Conservation (phyloP, 768 basidiomycete species). For the Leccinum rimulosum region DNA sequence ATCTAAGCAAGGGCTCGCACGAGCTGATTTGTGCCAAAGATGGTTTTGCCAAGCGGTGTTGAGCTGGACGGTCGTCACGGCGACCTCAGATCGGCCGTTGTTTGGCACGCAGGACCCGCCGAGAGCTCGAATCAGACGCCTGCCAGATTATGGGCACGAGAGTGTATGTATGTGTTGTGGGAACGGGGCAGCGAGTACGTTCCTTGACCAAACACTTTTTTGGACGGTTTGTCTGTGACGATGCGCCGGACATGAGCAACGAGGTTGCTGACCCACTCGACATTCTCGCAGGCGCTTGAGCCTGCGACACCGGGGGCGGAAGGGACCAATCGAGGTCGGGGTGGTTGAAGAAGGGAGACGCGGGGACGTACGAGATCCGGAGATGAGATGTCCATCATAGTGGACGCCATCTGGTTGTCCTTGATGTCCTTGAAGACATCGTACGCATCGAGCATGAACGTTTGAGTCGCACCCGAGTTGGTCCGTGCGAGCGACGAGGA, state of each 20-base stretch:
- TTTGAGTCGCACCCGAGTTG: neutral
- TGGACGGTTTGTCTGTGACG: constrained; percentile 45
- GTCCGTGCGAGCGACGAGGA: constrained; percentile 29
- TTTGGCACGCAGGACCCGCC: too few species aligned
- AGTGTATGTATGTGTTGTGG: neutral
- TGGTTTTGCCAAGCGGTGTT: too few species aligned
- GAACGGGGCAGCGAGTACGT: neutral
- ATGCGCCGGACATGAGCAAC: constrained; percentile 56
- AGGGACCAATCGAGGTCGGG: neutral
- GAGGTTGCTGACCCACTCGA: constrained; percentile 75
- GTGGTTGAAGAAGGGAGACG: neutral
- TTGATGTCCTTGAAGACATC: constrained; percentile 53
- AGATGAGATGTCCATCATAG: constrained; percentile 74
- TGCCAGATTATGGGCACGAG: constrained; percentile 21
- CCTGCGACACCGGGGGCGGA: too few species aligned
- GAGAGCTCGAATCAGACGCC: constrained; percentile 88
- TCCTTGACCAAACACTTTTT: constrained; percentile 68
- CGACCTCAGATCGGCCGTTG: too few species aligned
- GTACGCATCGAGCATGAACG: constrained; percentile 57
- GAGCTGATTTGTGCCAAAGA: too few species aligned
- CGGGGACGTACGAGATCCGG: constrained; percentile 71
- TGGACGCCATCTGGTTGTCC: constrained; percentile 55
- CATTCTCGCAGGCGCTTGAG: constrained; percentile 63
- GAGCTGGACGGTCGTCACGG: too few species aligned
- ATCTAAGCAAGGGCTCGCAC: too few species aligned